Evolutionary conservation across 2,329 filamentous ascomycete genomes (phyloP), one percentile per base, ranked within the genome.

Genomic region (Sphaerulina musiva): DNA sequence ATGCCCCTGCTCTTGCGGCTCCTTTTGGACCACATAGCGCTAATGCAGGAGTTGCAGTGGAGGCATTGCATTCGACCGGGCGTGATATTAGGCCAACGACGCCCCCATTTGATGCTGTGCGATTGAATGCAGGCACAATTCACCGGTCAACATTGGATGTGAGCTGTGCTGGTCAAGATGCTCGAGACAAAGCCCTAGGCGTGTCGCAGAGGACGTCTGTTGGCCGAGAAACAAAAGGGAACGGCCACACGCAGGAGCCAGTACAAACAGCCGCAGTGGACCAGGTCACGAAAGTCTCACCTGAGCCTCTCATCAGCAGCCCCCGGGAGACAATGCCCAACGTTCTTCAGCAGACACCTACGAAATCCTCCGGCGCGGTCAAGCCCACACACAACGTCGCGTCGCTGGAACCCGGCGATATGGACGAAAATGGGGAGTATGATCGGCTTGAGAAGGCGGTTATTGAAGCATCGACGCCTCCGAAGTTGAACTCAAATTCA

Each of bases 1-100:
- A 36, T 6, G 26, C 36, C 31, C 42, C 42, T 46, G 48, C 48
- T 39, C 44, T 45, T 51, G 36, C 48, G 48, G 41, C 39, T 32
- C 57, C 55, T 56, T 55, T 48, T 43, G 46, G 36, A 46, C 60
- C 48, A 63, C 56, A 53, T 58, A 56, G 54, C 54, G 61, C 59
- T 63, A 65, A 62, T 61, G 57, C 57, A 64, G 55, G 58, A 58
- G 56, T 39, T 34, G 48, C 50, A 60, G 59, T 62, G 17, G 58
- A 59, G 46, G 56, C 55, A 43, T 60, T 59, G 47, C 60, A 59
- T 57, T 46, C 53, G 41, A 54, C 56, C 46, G 41, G 56, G 6
- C 54, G 59, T 32, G 60, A 59, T 58, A 56, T 53, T 40, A 59
- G 52, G 48, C 54, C 60, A 14, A 52, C 46, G 41, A 56, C 60